Conservation (phyloP, 2,329 filamentous ascomycete species). For the Tolypocladium sp. region DNA sequence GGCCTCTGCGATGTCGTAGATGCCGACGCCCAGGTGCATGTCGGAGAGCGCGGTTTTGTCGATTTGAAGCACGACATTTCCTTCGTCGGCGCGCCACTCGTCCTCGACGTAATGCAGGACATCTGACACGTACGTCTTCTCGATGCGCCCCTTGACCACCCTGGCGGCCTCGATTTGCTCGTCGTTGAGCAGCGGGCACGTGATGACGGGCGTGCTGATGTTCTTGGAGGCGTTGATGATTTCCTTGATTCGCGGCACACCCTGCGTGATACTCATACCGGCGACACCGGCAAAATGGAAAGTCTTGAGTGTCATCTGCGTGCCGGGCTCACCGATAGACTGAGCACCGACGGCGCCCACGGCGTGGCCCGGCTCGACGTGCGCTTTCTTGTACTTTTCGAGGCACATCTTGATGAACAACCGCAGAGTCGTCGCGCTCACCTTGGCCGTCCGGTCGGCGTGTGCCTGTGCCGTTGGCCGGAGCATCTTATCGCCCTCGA, state of each 20-base stretch:
- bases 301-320: slow-evolving; percentile 98
- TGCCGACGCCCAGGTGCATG: slow-evolving; percentile 70
- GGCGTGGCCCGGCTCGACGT: slow-evolving; percentile 88
- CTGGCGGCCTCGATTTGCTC: slow-evolving; percentile 70
- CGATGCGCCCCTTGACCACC: slow-evolving; percentile 85
- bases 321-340: slow-evolving; percentile 95
- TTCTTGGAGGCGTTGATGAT: slow-evolving; percentile 96
- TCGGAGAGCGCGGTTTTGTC: slow-evolving; percentile 70
- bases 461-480: slow-evolving; percentile 25
- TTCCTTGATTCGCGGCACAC: slow-evolving; percentile 99
- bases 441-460: slow-evolving; percentile 69
- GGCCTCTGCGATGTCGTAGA: slow-evolving; percentile 63
- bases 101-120: slow-evolving; percentile 76
- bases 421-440: slow-evolving; percentile 64
- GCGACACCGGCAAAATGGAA: slow-evolving; percentile 99
- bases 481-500: slow-evolving; percentile 25
- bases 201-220: slow-evolving; percentile 92
- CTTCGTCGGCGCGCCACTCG: slow-evolving; percentile 69
- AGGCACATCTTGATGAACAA: slow-evolving; percentile 76
- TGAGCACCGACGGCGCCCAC: slow-evolving; percentile 95
- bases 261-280: slow-evolving; percentile 98
- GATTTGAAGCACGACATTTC: slow-evolving; percentile 72
- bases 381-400: slow-evolving; percentile 82
- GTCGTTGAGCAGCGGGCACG: slow-evolving; percentile 72
- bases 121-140: slow-evolving; percentile 87